These are phyloP conservation scores for Pseudocohnilembus persalinus DNA, from an alignment of 169 alveolate species.

Conservation along the genomic window DNA sequence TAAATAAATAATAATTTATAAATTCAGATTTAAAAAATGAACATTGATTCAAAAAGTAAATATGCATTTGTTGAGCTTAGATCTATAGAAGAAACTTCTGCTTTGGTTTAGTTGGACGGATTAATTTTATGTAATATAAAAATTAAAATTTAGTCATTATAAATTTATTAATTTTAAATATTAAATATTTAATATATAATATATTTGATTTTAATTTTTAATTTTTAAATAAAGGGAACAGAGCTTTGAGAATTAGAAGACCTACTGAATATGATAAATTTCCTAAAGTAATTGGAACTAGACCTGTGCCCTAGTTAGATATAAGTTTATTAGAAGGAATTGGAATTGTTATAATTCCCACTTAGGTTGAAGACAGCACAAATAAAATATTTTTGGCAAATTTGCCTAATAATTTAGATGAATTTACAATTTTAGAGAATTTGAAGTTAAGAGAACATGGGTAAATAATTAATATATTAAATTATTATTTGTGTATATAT, in stretches of 20 bases:
- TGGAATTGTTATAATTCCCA: conserved; percentile 25
- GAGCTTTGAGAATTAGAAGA: conserved; percentile 25
- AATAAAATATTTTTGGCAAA: conserved; percentile 27
- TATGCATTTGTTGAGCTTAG: conserved; percentile 15
- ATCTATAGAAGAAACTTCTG: conserved; percentile 20
- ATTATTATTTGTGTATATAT: no score
- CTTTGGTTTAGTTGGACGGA: conserved; percentile 20
- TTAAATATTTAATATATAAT: not conserved
- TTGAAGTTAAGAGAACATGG: conserved; percentile 19
- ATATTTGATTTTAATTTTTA: no score
- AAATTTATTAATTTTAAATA: not conserved
- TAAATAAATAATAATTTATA: not conserved
- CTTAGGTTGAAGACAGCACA: conserved; percentile 16
- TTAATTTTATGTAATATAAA: conserved; percentile 2
- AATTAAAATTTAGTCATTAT: not conserved
- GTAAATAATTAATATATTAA: no score
- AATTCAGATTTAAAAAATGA: not conserved
- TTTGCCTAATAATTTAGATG: conserved; percentile 11
- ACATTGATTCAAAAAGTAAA: conserved; percentile 15
- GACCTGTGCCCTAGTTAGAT: not conserved
- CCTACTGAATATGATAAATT: conserved; percentile 32
- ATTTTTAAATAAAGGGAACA: conserved; percentile 13
- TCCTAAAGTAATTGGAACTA: conserved; percentile 7
- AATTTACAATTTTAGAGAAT: conserved; percentile 15
- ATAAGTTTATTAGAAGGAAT: conserved; percentile 7